These are phyloP conservation scores for Chlamydomonas asymmetrica DNA, from an alignment of 139 green algal genomes.

Conservation along the genomic window DNA sequence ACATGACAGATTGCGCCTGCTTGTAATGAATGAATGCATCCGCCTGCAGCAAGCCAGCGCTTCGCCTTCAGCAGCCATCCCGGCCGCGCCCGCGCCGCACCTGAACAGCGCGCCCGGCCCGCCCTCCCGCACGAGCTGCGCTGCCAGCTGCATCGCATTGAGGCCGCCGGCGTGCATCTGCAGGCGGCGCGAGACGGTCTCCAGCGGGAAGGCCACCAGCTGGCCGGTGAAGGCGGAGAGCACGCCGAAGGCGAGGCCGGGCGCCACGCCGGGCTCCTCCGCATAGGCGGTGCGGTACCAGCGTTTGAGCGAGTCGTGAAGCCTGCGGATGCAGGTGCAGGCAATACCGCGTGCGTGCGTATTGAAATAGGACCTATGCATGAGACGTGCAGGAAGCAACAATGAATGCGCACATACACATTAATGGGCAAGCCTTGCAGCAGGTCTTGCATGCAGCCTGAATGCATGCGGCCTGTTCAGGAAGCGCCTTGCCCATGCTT, in stretches of 20 bases:
- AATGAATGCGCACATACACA: slow-evolving; percentile 6
- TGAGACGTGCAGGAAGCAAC: background rate
- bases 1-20: no score
- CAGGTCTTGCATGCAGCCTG: no score
- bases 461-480: no score
- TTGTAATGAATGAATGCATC: no score
- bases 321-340: slow-evolving; percentile 20
- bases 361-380: background rate
- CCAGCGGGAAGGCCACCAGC: slow-evolving; percentile 76
- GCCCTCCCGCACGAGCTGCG: slow-evolving; percentile 38
- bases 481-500: no score
- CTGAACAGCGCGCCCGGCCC: slow-evolving; percentile 47
- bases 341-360: background rate
- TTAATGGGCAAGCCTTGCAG: background rate
- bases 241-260: slow-evolving; percentile 54
- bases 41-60: no score
- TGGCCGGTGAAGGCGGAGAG: slow-evolving; percentile 65
- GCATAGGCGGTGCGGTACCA: slow-evolving; percentile 26
- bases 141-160: background rate
- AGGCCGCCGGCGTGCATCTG: slow-evolving; percentile 27
- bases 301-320: slow-evolving; percentile 79
- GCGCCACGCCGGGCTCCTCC: slow-evolving; percentile 52
- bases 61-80: no score
- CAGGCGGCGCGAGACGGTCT: slow-evolving; percentile 71
- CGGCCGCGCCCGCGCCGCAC: no score